These are phyloP conservation scores for Metschnikowia peoriensis DNA, from an alignment of 805 yeast species.

Conservation along the genomic window DNA sequence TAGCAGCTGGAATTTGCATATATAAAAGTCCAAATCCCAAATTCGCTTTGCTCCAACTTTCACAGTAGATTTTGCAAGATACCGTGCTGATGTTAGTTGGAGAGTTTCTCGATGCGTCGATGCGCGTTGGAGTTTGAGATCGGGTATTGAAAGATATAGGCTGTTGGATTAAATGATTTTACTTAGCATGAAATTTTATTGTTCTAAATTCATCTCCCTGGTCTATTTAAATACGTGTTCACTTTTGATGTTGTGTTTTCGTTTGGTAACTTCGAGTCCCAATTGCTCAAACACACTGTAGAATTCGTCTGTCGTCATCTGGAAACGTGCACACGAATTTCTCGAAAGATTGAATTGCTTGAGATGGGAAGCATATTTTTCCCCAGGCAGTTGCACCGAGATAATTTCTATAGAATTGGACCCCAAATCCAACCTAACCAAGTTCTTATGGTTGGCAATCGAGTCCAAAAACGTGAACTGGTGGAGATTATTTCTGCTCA, in stretches of 20 bases:
- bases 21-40: neutral
- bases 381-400: conserved; percentile 2
- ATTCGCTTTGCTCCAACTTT: neutral
- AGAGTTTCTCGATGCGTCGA: neutral
- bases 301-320: conserved; percentile 20
- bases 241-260: conserved; percentile 28
- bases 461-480: conserved; percentile 14
- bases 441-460: conserved; percentile 11
- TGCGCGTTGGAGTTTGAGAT: neutral
- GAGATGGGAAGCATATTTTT: conserved; percentile 11
- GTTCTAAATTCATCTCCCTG: neutral
- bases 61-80: neutral
- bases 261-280: conserved; percentile 19
- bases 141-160: too few species aligned
- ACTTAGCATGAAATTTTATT: neutral
- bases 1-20: neutral
- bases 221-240: conserved; percentile 20
- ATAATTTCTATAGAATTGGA: conserved; percentile 9
- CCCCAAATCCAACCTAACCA: conserved; percentile 16
- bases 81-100: neutral
- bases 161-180: too few species aligned
- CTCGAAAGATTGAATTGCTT: conserved; percentile 20
- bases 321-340: conserved; percentile 16
- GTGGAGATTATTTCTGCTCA: conserved; percentile 21
- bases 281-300: conserved; percentile 24